These are phyloP conservation scores for Quercus bicolor DNA, from an alignment of 306 rosid species.

Conservation along the genomic window DNA sequence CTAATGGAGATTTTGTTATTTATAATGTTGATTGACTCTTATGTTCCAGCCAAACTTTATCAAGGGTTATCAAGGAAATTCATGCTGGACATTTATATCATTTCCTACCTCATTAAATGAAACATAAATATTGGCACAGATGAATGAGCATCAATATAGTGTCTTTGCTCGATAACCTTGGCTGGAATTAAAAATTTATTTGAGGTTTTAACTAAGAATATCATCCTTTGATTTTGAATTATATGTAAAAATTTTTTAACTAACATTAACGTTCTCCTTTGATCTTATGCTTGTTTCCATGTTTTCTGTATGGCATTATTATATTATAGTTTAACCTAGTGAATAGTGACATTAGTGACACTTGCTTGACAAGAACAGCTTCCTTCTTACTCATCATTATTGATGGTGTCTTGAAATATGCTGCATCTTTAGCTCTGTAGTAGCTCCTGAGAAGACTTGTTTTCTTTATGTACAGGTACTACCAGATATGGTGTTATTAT, in stretches of 20 bases:
- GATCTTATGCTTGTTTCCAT: slow-evolving; percentile 10
- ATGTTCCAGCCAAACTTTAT: background rate
- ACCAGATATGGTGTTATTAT: slow-evolving; percentile 59
- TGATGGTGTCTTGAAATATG: background rate
- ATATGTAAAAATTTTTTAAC: background rate
- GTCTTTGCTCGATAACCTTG: background rate
- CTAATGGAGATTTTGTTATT: background rate
- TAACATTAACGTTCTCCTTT: slow-evolving; percentile 3
- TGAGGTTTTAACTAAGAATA: background rate
- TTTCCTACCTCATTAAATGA: background rate
- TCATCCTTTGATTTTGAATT: too few species aligned
- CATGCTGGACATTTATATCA: background rate
- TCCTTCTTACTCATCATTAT: background rate
- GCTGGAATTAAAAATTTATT: background rate
- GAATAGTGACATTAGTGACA: background rate
- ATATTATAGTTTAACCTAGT: background rate
- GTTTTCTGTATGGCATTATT: background rate
- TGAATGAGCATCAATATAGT: background rate
- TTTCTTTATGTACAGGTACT: slow-evolving; percentile 48
- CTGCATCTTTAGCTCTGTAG: background rate
- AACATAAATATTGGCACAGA: background rate
- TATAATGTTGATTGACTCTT: background rate
- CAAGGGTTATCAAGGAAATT: background rate
- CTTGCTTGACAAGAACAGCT: background rate
- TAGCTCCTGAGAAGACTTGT: slow-evolving; percentile 13